phyloP scores from a whole-genome alignment of 2,329 filamentous ascomycete species.

The Hymenoscyphus scutula region DNA sequence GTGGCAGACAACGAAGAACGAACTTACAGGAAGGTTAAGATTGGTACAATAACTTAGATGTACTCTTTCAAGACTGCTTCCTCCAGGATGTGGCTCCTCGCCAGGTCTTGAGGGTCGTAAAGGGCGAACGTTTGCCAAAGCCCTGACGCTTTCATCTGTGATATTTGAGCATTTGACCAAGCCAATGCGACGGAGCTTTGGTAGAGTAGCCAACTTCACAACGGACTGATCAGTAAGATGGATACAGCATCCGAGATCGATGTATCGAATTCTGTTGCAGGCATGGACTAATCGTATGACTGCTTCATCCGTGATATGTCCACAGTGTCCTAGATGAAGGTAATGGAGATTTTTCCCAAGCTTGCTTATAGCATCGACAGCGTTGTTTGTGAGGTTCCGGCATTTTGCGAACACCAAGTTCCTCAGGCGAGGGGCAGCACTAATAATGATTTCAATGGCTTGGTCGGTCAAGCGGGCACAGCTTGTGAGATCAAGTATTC shows the following conservation, averaged over 20 bases:
- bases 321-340: slow-evolving; percentile 91
- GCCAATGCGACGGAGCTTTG: slow-evolving; percentile 91
- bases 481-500: slow-evolving; percentile 90
- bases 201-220: slow-evolving; percentile 76
- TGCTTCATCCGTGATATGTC: slow-evolving; percentile 83
- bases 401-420: slow-evolving; percentile 96
- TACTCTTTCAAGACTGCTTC: slow-evolving; percentile 70
- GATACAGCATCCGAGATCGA: slow-evolving; percentile 92
- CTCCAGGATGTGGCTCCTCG: slow-evolving; percentile 1
- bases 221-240: slow-evolving; percentile 87
- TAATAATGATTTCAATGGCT: slow-evolving; percentile 84
- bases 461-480: slow-evolving; percentile 81
- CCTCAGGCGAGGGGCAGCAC: slow-evolving; percentile 79
- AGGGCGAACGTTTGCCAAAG: slow-evolving; percentile 64
- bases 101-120: slow-evolving; percentile 8
- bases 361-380: slow-evolving; percentile 81
- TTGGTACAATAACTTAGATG: slow-evolving; percentile 94
- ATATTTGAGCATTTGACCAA: slow-evolving; percentile 91
- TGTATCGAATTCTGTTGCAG: slow-evolving; percentile 95
- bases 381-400: slow-evolving; percentile 83
- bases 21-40: slow-evolving; percentile 72
- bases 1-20: neutral
- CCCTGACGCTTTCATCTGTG: slow-evolving; percentile 84
- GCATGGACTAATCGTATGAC: slow-evolving; percentile 78
- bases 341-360: slow-evolving; percentile 97